Evolutionary conservation across 495 filamentous ascomycete species (phyloP), one percentile per base, ranked within the genome.

Genomic region (Annulohypoxylon moriforme): DNA sequence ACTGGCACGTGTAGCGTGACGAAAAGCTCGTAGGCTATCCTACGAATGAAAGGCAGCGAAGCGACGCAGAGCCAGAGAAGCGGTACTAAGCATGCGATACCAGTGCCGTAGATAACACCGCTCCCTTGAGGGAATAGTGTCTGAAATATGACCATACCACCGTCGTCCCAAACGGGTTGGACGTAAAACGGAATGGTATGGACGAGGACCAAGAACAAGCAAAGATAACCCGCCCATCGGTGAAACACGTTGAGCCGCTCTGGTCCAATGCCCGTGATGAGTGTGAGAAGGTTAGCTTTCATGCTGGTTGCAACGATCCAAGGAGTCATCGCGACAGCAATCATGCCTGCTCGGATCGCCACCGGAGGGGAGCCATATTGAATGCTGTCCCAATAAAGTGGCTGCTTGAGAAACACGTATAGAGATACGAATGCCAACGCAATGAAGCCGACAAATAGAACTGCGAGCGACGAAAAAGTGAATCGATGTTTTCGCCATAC

Each of bases 221-320:
- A 94, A 13, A 97, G 81, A 74, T 96, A 97, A n/a, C 90, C 92
- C 24, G 89, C 86, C 96, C 96, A 98, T 68, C 95, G 90, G 82
- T 98, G 95, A 62, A 98, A 85, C 31, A 96, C 93, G 72, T 97
- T 97, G 58, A 98, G 85, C 27, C 96, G 85, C 81, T 98, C 95
- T 55, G 95, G 95, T 4, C 94, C 92, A 72, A 98, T 94, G 10
- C 95, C 95, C 4, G 94, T 97, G 65, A 97, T 81, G 69, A 96
- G 80, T 4, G 89, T 90, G 52, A 98, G 89, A 22, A 97, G 71
- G 79, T 98, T 98, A 16, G 93, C 90, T 78, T 98, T 97, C 84
- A 93, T 96, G 76, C 91, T 93, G 13, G 94, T 88, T 5, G 91
- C 94, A 20, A 97, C 80, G 60, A 98, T 94, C 92, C 94, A 98